A percentile compares a stretch with the other conserved stretches of the same genome.
Conservation (phyloP, 192 early-diverging fungal species). For the Coemansia interrupta region DNA sequence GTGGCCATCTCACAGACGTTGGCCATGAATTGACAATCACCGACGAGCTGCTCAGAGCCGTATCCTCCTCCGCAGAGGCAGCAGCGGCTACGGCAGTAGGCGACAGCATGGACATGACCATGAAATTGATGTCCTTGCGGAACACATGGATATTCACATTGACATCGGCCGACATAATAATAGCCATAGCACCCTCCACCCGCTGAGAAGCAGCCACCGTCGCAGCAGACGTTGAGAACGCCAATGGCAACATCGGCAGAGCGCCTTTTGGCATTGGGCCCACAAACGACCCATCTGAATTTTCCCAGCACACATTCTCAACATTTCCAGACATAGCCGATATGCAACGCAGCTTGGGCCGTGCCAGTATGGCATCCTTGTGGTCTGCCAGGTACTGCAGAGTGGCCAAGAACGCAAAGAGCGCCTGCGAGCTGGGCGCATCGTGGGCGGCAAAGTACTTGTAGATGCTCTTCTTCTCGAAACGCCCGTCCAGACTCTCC, state of each 20-base stretch:
- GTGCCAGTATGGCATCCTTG: slow-evolving; percentile 56
- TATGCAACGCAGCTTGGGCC: slow-evolving; percentile 38
- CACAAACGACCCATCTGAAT: slow-evolving; percentile 24
- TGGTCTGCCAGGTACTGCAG: slow-evolving; percentile 57
- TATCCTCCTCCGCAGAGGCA: background rate
- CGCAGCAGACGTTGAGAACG: background rate
- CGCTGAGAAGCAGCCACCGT: slow-evolving; percentile 3
- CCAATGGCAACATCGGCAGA: background rate
- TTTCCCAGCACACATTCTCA: slow-evolving; percentile 20
- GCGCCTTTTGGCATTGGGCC: slow-evolving; percentile 1
- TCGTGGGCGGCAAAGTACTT: slow-evolving; percentile 59
- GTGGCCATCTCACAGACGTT: background rate
- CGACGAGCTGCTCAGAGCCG: background rate
- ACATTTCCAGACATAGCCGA: slow-evolving; percentile 23
- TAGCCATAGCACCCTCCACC: slow-evolving; percentile 48
- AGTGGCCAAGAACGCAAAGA: slow-evolving; percentile 64
- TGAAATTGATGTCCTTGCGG: slow-evolving; percentile 58
- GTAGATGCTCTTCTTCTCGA: slow-evolving; percentile 52
- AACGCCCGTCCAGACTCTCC: slow-evolving; percentile 53
- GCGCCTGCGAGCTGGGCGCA: slow-evolving; percentile 56
- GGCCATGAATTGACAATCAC: background rate
- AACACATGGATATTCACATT: slow-evolving; percentile 64
- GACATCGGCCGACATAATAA: slow-evolving; percentile 64
- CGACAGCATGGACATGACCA: background rate
- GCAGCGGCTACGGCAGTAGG: background rate